Conservation (phyloP, 352 stramenopile genomes). For the Phytophthora lateralis region DNA sequence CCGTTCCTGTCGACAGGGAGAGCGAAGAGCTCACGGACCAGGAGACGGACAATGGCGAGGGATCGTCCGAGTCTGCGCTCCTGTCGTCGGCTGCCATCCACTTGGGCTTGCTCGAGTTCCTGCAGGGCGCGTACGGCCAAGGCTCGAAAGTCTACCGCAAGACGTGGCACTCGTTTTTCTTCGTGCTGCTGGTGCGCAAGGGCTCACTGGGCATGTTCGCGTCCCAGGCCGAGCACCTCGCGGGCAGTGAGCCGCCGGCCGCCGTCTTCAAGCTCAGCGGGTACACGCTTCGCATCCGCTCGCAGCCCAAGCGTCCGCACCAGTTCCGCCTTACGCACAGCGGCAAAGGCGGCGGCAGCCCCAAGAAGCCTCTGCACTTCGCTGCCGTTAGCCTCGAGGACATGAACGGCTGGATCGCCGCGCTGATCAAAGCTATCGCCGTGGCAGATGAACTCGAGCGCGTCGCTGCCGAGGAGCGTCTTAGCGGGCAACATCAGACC, state of each 20-base stretch:
- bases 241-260: slow-evolving; percentile 48
- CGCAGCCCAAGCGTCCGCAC: slow-evolving; percentile 66
- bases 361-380: slow-evolving; percentile 67
- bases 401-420: slow-evolving; percentile 72
- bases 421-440: slow-evolving; percentile 67
- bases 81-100: slow-evolving; percentile 47
- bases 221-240: slow-evolving; percentile 44
- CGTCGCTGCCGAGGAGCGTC: slow-evolving; percentile 16
- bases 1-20: slow-evolving; percentile 5
- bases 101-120: slow-evolving; percentile 51
- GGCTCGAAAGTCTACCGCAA: slow-evolving; percentile 64
- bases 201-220: slow-evolving; percentile 76
- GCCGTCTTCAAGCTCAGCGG: slow-evolving; percentile 75
- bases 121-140: slow-evolving; percentile 48
- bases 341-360: slow-evolving; percentile 29
- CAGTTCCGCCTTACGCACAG: slow-evolving; percentile 65
- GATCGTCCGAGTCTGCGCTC: slow-evolving; percentile 25
- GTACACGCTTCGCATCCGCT: slow-evolving; percentile 69
- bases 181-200: slow-evolving; percentile 76
- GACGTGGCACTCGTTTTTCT: slow-evolving; percentile 66
- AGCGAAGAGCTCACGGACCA: slow-evolving; percentile 8
- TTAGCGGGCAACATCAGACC: slow-evolving; percentile 8
- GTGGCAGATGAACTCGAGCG: slow-evolving; percentile 58
- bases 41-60: slow-evolving; percentile 27
- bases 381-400: slow-evolving; percentile 61